Base-by-base conservation (phyloP, 2,329 filamentous ascomycete species). In the Microdochium trichocladiopsis region DNA sequence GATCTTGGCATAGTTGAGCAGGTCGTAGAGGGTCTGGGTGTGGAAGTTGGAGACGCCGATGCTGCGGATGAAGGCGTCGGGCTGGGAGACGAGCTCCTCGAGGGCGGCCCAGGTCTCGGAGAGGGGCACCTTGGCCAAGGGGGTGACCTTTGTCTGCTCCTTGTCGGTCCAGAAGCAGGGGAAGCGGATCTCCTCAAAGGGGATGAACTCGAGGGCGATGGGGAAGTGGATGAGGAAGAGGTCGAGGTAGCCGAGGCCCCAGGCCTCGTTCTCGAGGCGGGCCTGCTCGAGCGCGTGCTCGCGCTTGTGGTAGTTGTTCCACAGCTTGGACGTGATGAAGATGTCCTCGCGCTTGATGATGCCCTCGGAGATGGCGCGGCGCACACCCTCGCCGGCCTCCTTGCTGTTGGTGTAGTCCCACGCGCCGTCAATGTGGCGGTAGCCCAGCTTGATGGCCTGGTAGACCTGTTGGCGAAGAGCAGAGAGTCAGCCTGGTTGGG, bases 11-110 rank as follows among this genome's bases (percentile, higher is more conserved):
- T 91, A 90, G 61, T 86, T 83, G 65, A 93, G 78, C 54, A 92
- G 73, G 69, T 95, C 90, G 68, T 92, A 86, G 63, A 95, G 71
- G 56, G 89, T 75, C 69, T 88, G 81, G 36, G 80, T 79, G 69
- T 87, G 85, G 80, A 91, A 93, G 78, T 95, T 95, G 73, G 82
- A 87, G 59, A 95, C 78, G 55, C 90, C 90, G 64, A 95, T 92
- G 71, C 81, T 86, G 65, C 78, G 82, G 60, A 85, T 76, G 53
- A 94, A 78, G 43, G 84, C 83, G 64, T 79, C 78, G 36, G 82
- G 80, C 63, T 65, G 55, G 61, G 83, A 80, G 50, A 90, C 86
- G 53, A 94, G 76, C 50, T 73, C 70, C 75, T 95, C 90, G 79
- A 95, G 83, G 53, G 88, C 89, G 51, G 76, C 75, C 88, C 89